Base-by-base conservation (phyloP, 2,329 filamentous ascomycete genomes). In the Talaromyces sp. region DNA sequence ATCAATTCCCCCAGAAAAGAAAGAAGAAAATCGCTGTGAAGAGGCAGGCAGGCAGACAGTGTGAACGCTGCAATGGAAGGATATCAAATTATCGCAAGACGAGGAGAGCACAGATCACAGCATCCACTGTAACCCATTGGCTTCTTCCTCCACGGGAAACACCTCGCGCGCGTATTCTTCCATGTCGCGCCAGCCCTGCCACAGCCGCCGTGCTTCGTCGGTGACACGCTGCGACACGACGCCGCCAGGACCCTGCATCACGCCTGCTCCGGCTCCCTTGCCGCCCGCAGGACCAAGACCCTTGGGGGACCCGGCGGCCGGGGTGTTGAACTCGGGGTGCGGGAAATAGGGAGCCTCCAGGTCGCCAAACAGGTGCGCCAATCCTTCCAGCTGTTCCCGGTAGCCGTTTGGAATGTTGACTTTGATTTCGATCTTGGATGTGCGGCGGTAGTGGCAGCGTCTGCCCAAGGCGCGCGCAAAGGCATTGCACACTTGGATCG, bases 101-200 rank as follows among this genome's bases (percentile, higher is more conserved):
- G 26, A 17, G 21, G 11, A 12, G 10, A 26, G 31, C 6, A 14
- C 12, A 57, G 7, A 50, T 60, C n/a, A 77, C 57, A 77, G 65
- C 93, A 97, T 97, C 94, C 94, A 99, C 17, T 89, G 91, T 70
- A 94, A 78, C 5, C 93, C 93, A 72, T 97, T 97, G 32, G 92
- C 91, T 67, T 92, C 89, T 77, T 99, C 94, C 74, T 99, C 94
- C 12, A 97, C 83, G 0, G 91, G 91, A 69, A 97, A 97, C 29
- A 95, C 92, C 73, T 97, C 94, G 54, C 90, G 83, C 1, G 93
- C 93, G 73, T 97, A 99, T 75, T 97, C 94, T 72, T 97, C 92
- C 66, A 97, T 83, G 31, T 91, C 90, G 58, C 94, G 83, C 66
- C 91, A 91, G 3, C 92, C 94, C 71, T 96, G 91, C 94, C 94